Conservation (phyloP, 768 basidiomycete genomes). For the Rhodotorula toruloides region DNA sequence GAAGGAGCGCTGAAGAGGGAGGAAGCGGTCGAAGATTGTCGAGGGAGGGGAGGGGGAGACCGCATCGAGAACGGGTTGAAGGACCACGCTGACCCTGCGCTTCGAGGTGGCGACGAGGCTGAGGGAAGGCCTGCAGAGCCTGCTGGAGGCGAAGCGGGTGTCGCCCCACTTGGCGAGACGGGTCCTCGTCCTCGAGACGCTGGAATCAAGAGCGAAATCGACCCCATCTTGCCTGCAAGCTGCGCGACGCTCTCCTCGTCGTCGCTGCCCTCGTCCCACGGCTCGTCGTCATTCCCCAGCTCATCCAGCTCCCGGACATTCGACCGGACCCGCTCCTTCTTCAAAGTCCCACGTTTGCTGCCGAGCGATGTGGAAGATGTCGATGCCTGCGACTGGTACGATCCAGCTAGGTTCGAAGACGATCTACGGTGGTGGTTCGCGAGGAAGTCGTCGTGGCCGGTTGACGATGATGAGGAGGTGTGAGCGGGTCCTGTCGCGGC, state of each 20-base stretch:
- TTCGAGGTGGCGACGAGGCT: not conserved
- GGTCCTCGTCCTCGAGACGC: not conserved
- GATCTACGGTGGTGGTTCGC: conserved; percentile 12
- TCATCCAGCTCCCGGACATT: not conserved
- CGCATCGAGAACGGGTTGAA: conserved; percentile 10
- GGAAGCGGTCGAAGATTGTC: not conserved
- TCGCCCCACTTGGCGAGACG: no score
- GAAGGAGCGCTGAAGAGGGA: not conserved
- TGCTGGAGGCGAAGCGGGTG: not conserved
- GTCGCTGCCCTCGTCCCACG: conserved; percentile 25
- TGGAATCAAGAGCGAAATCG: not conserved
- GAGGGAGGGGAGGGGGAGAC: not conserved
- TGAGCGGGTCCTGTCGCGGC: not conserved
- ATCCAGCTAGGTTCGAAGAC: not conserved
- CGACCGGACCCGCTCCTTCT: not conserved
- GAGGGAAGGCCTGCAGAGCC: not conserved
- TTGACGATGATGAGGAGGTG: not conserved
- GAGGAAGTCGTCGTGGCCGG: conserved; percentile 3
- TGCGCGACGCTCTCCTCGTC: conserved; percentile 9
- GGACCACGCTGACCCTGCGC: not conserved
- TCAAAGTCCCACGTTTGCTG: not conserved
- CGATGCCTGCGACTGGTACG: not conserved
- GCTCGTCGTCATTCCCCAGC: conserved; percentile 21
- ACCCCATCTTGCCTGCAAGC: not conserved
- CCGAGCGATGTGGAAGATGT: not conserved